Percentiles rank a stretch among this genome's conserved stretches.
Conservation (phyloP, 2,329 filamentous ascomycete genomes). For the Alternaria gansuensis region DNA sequence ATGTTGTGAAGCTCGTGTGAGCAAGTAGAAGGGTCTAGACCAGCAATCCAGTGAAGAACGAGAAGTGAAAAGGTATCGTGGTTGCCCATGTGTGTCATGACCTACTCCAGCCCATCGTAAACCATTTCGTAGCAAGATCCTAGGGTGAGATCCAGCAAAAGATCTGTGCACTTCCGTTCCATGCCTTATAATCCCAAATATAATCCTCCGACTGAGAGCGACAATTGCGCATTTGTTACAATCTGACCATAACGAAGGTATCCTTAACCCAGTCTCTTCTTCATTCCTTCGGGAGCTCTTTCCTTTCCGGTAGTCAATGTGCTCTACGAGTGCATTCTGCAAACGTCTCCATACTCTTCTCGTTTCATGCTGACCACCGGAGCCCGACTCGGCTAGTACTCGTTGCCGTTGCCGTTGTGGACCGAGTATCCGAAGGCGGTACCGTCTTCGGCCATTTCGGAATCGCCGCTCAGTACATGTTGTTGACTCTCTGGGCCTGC, state of each 20-base stretch:
- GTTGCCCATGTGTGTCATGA: conserved; percentile 19
- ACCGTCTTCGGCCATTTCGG: conserved; percentile 56
- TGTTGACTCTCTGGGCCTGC: conserved; percentile 52
- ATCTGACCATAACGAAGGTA: conserved; percentile 29
- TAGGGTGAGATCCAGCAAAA: conserved; percentile 5
- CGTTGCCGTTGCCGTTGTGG: conserved; percentile 54
- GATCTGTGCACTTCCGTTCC: conserved; percentile 8
- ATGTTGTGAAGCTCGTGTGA: conserved; percentile 29
- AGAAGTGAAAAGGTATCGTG: conserved; percentile 24
- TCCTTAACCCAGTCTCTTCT: conserved; percentile 8
- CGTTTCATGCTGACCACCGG: conserved; percentile 18
- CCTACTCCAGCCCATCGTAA: conserved; percentile 8
- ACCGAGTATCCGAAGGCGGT: conserved; percentile 55
- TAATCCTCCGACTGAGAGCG: conserved; percentile 13
- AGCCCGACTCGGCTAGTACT: conserved; percentile 48
- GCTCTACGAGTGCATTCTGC: conserved; percentile 19
- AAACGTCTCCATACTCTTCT: conserved; percentile 16
- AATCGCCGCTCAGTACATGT: conserved; percentile 55
- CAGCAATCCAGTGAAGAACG: conserved; percentile 26
- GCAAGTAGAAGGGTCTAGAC: conserved; percentile 36
- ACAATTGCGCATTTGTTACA: conserved; percentile 25
- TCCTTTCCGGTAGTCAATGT: conserved; percentile 32
- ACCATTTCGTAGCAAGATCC: conserved; percentile 11
- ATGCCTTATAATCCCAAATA: conserved; percentile 4
- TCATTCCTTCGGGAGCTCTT: background rate